Evolutionary conservation across 441 rosid genomes (phyloP).

Genomic region (Populus hybrid): DNA sequence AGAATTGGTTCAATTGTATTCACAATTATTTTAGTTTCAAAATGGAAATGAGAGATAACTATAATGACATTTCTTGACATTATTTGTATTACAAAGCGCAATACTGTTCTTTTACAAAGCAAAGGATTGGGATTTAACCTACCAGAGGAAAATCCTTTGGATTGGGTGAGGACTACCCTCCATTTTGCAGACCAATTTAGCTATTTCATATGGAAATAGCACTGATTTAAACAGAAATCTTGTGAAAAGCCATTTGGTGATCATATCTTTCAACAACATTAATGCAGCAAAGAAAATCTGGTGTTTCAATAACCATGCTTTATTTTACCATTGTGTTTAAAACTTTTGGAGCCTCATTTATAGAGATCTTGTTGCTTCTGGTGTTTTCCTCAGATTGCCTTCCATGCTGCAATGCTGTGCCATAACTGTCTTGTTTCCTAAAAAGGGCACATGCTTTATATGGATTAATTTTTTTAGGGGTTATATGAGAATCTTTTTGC

Average conservation of each 20-base stretch:
- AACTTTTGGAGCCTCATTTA: neutral
- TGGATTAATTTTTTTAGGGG: neutral
- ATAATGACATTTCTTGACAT: neutral
- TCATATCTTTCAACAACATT: neutral
- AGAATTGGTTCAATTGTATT: neutral
- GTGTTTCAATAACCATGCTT: neutral
- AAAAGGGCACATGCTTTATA: neutral
- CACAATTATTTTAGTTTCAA: neutral
- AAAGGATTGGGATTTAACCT: conserved; percentile 2
- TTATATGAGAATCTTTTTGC: conserved; percentile 7
- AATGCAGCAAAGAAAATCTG: neutral
- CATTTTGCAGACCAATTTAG: neutral
- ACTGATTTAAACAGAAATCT: neutral
- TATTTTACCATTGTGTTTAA: neutral
- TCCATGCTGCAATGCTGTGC: conserved; percentile 1
- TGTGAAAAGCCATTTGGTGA: neutral
- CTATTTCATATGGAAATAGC: neutral
- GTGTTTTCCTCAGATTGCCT: neutral
- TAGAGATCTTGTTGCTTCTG: neutral
- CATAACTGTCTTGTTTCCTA: neutral
- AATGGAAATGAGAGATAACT: neutral
- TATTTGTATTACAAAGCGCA: neutral
- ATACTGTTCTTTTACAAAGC: neutral
- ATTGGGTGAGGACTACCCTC: neutral
- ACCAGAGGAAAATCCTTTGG: neutral